A percentile compares a stretch with the other conserved stretches of the same genome.
phyloP scores from a whole-genome alignment of 2,329 filamentous ascomycete genomes.

The Macrophomina tecta region DNA sequence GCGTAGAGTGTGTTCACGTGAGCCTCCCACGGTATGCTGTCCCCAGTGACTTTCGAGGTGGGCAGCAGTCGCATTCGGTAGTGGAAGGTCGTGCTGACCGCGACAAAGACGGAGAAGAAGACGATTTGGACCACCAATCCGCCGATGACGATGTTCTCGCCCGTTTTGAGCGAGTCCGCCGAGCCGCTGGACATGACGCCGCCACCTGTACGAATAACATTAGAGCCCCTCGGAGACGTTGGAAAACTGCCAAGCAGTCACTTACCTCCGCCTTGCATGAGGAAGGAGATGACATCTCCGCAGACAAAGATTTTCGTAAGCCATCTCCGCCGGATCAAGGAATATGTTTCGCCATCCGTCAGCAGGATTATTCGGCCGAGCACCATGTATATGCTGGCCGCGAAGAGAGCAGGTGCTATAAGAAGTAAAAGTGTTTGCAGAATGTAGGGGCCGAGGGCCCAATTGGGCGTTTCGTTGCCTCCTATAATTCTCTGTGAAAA shows the following conservation, averaged over 20 bases:
- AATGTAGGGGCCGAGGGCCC: constrained; percentile 49
- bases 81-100: constrained; percentile 39
- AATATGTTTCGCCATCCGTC: constrained; percentile 41
- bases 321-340: constrained; percentile 43
- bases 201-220: background rate
- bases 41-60: constrained; percentile 7
- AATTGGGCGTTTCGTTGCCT: background rate
- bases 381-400: constrained; percentile 54
- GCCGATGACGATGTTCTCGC: constrained; percentile 53
- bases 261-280: constrained; percentile 41
- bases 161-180: constrained; percentile 28
- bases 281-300: constrained; percentile 51
- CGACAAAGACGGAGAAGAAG: constrained; percentile 58
- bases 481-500: too few relatives aligned
- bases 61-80: constrained; percentile 32
- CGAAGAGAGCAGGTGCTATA: constrained; percentile 54
- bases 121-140: constrained; percentile 59
- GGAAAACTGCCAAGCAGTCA: too few relatives aligned
- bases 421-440: constrained; percentile 53
- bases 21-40: constrained; percentile 30
- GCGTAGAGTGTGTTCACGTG: constrained; percentile 53
- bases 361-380: constrained; percentile 48
- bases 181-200: background rate
- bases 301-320: constrained; percentile 51
- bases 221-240: background rate